These are phyloP conservation scores for Cyclotella atomus DNA, from an alignment of 108 stramenopile genomes.

Conservation along the genomic window DNA sequence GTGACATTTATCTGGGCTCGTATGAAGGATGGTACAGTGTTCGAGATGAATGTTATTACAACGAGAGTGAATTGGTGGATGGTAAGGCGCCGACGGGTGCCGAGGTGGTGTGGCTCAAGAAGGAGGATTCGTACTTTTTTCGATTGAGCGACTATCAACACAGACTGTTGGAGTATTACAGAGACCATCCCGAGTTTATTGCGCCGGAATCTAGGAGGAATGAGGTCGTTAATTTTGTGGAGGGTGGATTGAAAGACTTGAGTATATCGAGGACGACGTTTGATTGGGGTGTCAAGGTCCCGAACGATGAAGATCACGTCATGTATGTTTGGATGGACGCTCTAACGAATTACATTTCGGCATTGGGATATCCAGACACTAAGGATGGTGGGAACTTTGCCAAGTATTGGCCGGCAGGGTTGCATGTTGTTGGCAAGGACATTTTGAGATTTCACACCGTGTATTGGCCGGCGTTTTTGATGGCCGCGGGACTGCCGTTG, in stretches of 20 bases:
- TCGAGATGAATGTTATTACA: constrained; percentile 97
- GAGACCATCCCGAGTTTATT: constrained; percentile 85
- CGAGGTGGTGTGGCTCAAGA: constrained; percentile 92
- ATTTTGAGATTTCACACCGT: constrained; percentile 97
- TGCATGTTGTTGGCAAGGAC: constrained; percentile 98
- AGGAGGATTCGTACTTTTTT: constrained; percentile 98
- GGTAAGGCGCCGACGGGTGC: constrained; percentile 94
- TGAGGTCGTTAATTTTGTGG: constrained; percentile 88
- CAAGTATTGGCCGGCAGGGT: constrained; percentile 86
- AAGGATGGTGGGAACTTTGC: constrained; percentile 55
- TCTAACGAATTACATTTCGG: constrained; percentile 95
- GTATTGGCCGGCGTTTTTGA: constrained; percentile 98
- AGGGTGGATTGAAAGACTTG: constrained; percentile 89
- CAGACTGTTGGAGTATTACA: constrained; percentile 84
- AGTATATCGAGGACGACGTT: constrained; percentile 92
- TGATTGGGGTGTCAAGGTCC: constrained; percentile 95
- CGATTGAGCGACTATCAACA: constrained; percentile 84
- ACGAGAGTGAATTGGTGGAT: constrained; percentile 92
- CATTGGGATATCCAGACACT: constrained; percentile 84
- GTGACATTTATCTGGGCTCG: constrained; percentile 90
- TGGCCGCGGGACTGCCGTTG: constrained; percentile 93
- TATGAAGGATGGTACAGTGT: constrained; percentile 99
- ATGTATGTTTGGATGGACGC: constrained; percentile 99
- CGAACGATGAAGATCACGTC: constrained; percentile 88
- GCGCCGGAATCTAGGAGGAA: constrained; percentile 89